A percentile compares a stretch with the other conserved stretches of the same genome.
Conservation (phyloP, 257 asterid species). For the Fraxinus quadrangulata region DNA sequence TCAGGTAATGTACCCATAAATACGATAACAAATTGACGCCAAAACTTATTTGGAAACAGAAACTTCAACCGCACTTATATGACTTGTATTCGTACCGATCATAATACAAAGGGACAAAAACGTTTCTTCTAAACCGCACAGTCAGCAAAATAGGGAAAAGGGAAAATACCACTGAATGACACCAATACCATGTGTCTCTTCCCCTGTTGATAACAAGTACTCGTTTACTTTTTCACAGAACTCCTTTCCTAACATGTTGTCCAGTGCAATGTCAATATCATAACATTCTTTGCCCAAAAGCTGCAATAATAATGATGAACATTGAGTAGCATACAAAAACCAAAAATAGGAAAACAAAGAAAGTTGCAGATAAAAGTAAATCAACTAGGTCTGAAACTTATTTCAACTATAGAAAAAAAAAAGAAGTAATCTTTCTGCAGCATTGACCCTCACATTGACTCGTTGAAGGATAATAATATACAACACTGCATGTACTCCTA, state of each 20-base stretch:
- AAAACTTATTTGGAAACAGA: not conserved
- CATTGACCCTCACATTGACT: not conserved
- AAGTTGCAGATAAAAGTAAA: not conserved
- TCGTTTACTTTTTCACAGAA: slow-evolving; percentile 88
- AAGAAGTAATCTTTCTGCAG: not conserved
- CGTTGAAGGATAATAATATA: not conserved
- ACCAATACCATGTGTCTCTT: slow-evolving; percentile 62
- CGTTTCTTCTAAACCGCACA: not conserved
- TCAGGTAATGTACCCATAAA: not conserved
- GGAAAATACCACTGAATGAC: slow-evolving; percentile 62
- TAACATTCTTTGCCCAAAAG: slow-evolving; percentile 81
- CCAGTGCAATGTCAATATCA: slow-evolving; percentile 91
- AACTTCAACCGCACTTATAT: not conserved
- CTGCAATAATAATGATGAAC: slow-evolving; percentile 43
- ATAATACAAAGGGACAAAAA: not conserved
- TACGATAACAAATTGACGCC: not conserved
- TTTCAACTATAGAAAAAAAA: not conserved
- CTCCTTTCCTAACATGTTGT: slow-evolving; percentile 80
- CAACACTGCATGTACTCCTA: not conserved
- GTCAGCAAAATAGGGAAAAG: not conserved
- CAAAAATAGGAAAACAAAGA: not conserved
- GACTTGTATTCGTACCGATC: not conserved
- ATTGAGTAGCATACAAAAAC: not conserved
- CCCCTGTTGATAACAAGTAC: slow-evolving; percentile 59
- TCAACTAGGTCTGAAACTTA: not conserved